Evolutionary conservation across 2,329 filamentous ascomycete genomes (phyloP).

Genomic region (Cercospora canescens): DNA sequence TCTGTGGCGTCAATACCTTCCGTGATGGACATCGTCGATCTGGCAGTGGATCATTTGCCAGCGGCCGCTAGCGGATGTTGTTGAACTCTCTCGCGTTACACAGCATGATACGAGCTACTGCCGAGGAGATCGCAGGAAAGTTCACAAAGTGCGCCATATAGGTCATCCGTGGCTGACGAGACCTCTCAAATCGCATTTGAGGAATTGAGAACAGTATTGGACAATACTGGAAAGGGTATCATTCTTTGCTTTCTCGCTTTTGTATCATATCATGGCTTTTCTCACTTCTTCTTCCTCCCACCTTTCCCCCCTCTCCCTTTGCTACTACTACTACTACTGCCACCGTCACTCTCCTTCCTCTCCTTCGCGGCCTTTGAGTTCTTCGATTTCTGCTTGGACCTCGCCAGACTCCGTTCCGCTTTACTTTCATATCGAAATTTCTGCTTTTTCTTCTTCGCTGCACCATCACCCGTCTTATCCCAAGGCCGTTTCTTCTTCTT

Average conservation of each 20-base stretch:
- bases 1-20: too few species aligned
- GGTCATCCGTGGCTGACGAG: too few species aligned
- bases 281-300: slow-evolving; percentile 1
- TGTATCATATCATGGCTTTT: neutral
- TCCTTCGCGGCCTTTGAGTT: slow-evolving; percentile 66
- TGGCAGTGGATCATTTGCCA: neutral
- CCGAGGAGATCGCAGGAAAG: neutral
- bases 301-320: neutral
- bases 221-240: too few species aligned
- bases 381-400: slow-evolving; percentile 64
- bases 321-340: neutral
- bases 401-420: slow-evolving; percentile 67
- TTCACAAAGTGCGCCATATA: too few species aligned
- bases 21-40: too few species aligned
- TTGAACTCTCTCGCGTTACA: slow-evolving; percentile 6
- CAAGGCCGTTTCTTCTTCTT: slow-evolving; percentile 44
- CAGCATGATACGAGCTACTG: neutral
- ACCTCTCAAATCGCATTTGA: too few species aligned
- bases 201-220: too few species aligned
- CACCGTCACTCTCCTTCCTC: neutral
- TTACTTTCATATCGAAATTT: slow-evolving; percentile 95
- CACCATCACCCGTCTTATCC: slow-evolving; percentile 51
- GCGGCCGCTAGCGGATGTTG: slow-evolving; percentile 3
- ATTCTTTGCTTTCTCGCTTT: too few species aligned
- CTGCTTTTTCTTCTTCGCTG: slow-evolving; percentile 66